Conservation (phyloP, 2,329 filamentous ascomycete species). For the Helicocarpus griseus region DNA sequence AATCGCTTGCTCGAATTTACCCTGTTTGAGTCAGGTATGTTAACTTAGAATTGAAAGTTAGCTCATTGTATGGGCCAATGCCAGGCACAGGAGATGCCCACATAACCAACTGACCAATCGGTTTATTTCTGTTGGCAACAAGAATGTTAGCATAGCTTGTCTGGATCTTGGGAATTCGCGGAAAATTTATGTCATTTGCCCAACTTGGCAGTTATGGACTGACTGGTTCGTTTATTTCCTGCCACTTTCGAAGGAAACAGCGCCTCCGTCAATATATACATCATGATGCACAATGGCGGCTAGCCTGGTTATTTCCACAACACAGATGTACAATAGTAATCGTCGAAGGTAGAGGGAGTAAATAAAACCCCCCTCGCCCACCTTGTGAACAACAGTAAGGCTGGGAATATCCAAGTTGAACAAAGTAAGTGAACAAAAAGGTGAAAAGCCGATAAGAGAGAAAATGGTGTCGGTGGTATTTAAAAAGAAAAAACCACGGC, state of each 20-base stretch:
- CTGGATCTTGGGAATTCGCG: too few relatives aligned
- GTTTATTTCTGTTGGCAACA: neutral
- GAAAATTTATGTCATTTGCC: neutral
- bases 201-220: neutral
- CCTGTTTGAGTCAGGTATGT: too few relatives aligned
- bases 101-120: neutral
- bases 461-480: neutral
- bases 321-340: too few relatives aligned
- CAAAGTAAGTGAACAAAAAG: too few relatives aligned
- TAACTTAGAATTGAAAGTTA: neutral
- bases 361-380: too few relatives aligned
- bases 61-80: neutral
- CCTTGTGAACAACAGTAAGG: too few relatives aligned
- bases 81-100: neutral
- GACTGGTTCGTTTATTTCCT: neutral
- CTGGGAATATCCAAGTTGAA: too few relatives aligned
- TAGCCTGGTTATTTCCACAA: neutral
- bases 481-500: neutral
- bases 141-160: too few relatives aligned
- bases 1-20: too few relatives aligned
- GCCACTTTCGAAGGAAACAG: neutral
- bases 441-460: too few relatives aligned
- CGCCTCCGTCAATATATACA: neutral
- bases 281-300: neutral
- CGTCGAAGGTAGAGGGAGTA: too few relatives aligned